Evolutionary conservation across 192 early-diverging fungal genomes (phyloP).

Genomic region (Geranomyces michiganensis): DNA sequence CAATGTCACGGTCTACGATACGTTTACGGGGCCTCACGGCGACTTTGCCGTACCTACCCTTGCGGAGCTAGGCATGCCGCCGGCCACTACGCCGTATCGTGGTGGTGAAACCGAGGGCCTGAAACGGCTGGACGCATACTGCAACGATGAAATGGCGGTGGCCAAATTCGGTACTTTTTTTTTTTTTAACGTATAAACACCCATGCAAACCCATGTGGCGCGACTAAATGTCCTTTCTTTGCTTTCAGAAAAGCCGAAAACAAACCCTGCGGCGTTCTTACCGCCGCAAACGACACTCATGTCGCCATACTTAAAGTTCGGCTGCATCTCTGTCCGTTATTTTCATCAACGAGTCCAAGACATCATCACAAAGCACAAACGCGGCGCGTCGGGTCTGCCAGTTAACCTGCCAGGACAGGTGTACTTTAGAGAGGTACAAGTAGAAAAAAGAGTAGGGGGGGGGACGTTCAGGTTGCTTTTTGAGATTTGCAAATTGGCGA

Average conservation of each 20-base stretch:
- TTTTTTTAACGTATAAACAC: too few relatives aligned
- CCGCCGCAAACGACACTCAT: slow-evolving; percentile 9
- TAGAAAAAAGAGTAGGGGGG: too few relatives aligned
- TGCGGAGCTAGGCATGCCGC: background rate
- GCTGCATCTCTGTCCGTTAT: background rate
- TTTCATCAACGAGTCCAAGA: background rate
- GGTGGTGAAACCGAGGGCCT: slow-evolving; percentile 5
- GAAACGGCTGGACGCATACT: background rate
- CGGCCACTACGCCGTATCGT: background rate
- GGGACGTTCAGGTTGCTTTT: too few relatives aligned
- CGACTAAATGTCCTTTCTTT: too few relatives aligned
- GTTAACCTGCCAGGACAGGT: background rate
- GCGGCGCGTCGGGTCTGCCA: background rate
- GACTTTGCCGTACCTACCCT: background rate
- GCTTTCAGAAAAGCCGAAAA: background rate
- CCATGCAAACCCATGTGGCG: too few relatives aligned
- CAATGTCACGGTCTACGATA: background rate
- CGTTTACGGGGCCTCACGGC: background rate
- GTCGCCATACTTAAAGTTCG: slow-evolving; percentile 1
- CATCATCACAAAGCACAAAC: background rate
- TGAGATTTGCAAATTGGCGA: too few relatives aligned
- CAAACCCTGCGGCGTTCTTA: background rate
- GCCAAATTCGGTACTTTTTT: background rate
- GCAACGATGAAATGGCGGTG: background rate
- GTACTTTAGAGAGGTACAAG: background rate